Evolutionary conservation across 345 rosid species (phyloP).

Genomic region (Brassica rapa): DNA sequence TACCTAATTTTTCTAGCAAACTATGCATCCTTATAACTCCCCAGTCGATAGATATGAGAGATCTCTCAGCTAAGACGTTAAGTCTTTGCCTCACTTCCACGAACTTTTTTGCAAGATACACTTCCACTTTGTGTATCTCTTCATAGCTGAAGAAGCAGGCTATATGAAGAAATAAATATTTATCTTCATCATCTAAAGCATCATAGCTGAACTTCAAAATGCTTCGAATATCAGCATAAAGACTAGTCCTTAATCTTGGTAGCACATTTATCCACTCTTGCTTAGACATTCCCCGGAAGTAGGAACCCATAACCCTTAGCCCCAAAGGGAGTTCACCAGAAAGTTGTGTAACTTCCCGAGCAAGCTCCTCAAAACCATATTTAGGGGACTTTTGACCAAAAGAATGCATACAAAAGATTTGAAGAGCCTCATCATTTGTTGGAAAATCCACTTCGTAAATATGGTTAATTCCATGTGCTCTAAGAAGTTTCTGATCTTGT

Average conservation of each 20-base stretch:
- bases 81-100: neutral
- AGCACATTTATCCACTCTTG: neutral
- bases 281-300: slow-evolving; percentile 2
- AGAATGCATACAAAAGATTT: neutral
- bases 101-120: neutral
- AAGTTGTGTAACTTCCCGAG: neutral
- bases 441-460: neutral
- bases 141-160: neutral
- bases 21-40: neutral
- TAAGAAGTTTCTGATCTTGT: neutral
- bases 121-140: neutral
- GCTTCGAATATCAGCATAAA: neutral
- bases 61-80: neutral
- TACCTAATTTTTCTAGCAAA: neutral
- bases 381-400: neutral
- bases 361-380: neutral
- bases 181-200: neutral
- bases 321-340: neutral
- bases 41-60: neutral
- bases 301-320: slow-evolving; percentile 11
- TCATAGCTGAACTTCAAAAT: slow-evolving; percentile 9
- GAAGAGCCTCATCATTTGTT: neutral
- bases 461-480: neutral
- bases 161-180: slow-evolving; percentile 5
- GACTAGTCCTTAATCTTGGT: neutral